These are phyloP conservation scores for Heliamphora pulchella DNA, from an alignment of 179 eudicot genomes.

Conservation along the genomic window DNA sequence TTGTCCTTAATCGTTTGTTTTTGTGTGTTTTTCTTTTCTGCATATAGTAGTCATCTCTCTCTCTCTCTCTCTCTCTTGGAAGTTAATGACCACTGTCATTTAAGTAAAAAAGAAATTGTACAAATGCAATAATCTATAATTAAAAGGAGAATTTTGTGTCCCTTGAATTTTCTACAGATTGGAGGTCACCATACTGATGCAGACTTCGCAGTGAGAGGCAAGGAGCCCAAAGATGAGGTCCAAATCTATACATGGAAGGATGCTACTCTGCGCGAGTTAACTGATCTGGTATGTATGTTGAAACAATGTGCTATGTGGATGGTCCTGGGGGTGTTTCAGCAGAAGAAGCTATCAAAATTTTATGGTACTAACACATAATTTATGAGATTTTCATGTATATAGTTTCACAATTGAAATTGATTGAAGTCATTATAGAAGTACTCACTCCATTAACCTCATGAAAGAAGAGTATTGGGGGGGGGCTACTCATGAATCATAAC, in stretches of 20 bases:
- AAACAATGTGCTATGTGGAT: background rate
- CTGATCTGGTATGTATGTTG: constrained; percentile 64
- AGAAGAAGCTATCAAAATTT: background rate
- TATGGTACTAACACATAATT: too few relatives aligned
- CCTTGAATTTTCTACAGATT: constrained; percentile 32
- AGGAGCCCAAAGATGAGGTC: constrained; percentile 97
- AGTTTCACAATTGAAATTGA: background rate
- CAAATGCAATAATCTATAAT: background rate
- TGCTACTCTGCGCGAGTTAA: constrained; percentile 87
- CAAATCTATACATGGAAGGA: constrained; percentile 99
- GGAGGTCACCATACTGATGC: constrained; percentile 78
- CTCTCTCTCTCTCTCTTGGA: background rate
- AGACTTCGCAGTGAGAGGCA: constrained; percentile 83
- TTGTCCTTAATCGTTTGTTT: background rate
- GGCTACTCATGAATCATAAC: too few relatives aligned
- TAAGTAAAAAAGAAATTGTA: background rate
- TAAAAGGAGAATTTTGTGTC: background rate
- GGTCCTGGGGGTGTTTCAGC: too few relatives aligned
- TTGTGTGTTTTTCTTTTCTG: background rate
- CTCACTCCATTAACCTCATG: background rate
- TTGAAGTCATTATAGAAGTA: background rate
- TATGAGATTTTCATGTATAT: background rate
- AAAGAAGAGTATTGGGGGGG: too few relatives aligned
- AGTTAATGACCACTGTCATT: background rate
- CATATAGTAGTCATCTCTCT: background rate